These are phyloP conservation scores for Yamadazyma taylorii DNA, from an alignment of 1,139 yeast genomes.

Conservation along the genomic window DNA sequence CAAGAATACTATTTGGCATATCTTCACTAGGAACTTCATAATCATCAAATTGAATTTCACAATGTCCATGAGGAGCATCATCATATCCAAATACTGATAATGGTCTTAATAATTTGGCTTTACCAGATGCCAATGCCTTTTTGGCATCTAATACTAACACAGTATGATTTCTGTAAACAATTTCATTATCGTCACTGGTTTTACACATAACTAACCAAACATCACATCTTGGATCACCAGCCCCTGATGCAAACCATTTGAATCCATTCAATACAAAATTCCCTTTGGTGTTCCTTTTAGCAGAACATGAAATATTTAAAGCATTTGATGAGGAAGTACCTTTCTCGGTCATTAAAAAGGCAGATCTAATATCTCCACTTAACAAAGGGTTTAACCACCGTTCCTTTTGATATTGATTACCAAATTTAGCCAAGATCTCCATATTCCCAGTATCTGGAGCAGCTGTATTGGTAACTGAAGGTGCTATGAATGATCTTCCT, in stretches of 20 bases:
- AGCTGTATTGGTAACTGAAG: slow-evolving; percentile 62
- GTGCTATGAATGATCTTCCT: slow-evolving; percentile 57
- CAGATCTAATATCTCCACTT: slow-evolving; percentile 61
- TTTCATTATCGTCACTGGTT: slow-evolving; percentile 40
- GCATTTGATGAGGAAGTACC: slow-evolving; percentile 70
- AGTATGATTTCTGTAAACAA: slow-evolving; percentile 55
- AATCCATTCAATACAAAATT: slow-evolving; percentile 62
- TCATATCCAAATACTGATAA: slow-evolving; percentile 62
- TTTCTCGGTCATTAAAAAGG: slow-evolving; percentile 71
- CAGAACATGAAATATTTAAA: slow-evolving; percentile 56
- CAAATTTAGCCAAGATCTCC: slow-evolving; percentile 67
- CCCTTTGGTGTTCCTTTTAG: slow-evolving; percentile 42
- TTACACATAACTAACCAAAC: slow-evolving; percentile 72
- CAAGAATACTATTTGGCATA: slow-evolving; percentile 41
- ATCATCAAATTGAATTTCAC: slow-evolving; percentile 57
- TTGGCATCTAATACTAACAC: slow-evolving; percentile 59
- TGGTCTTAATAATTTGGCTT: slow-evolving; percentile 53
- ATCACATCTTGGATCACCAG: slow-evolving; percentile 66
- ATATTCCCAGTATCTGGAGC: slow-evolving; percentile 81
- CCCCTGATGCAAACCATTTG: slow-evolving; percentile 79
- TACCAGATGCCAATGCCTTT: slow-evolving; percentile 51
- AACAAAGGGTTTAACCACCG: slow-evolving; percentile 58
- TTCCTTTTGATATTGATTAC: slow-evolving; percentile 50
- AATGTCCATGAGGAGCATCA: slow-evolving; percentile 77
- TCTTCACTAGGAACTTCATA: slow-evolving; percentile 49